Conservation (phyloP, 441 rosid genomes). For the Brassica balearica region DNA sequence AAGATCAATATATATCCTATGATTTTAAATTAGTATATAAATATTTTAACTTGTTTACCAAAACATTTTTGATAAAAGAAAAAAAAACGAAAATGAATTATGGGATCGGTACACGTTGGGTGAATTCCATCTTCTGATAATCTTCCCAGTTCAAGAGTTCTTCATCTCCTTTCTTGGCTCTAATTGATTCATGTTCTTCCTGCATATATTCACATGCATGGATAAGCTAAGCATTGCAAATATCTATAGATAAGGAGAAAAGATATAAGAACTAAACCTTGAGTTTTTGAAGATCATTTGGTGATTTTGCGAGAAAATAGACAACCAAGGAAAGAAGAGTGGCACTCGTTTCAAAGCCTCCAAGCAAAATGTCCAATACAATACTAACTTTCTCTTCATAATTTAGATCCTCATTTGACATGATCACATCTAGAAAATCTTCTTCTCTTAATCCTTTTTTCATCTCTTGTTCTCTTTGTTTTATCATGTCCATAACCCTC, state of each 20-base stretch:
- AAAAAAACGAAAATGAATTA: neutral
- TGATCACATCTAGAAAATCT: conserved; percentile 75
- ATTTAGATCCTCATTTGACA: conserved; percentile 52
- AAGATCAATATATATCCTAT: neutral
- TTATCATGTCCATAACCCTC: conserved; percentile 58
- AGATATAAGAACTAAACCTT: conserved; percentile 50
- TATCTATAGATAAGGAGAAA: neutral
- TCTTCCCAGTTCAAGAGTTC: conserved; percentile 63
- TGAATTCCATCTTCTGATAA: conserved; percentile 78
- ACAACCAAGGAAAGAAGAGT: conserved; percentile 65
- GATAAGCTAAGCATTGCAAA: neutral
- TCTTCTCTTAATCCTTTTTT: conserved; percentile 24
- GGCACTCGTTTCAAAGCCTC: conserved; percentile 87
- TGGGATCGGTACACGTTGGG: conserved; percentile 52
- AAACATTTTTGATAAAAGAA: neutral
- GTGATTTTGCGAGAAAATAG: conserved; percentile 65
- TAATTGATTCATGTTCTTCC: conserved; percentile 75
- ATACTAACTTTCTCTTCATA: conserved; percentile 70
- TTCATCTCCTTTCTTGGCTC: conserved; percentile 52
- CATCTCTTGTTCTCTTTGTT: conserved; percentile 46
- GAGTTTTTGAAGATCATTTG: conserved; percentile 47
- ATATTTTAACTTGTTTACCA: neutral
- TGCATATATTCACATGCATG: conserved; percentile 32
- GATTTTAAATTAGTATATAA: neutral
- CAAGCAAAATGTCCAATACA: conserved; percentile 77